Base-by-base conservation (phyloP, 805 yeast species). In the Nakazawaea ambrosiae region DNA sequence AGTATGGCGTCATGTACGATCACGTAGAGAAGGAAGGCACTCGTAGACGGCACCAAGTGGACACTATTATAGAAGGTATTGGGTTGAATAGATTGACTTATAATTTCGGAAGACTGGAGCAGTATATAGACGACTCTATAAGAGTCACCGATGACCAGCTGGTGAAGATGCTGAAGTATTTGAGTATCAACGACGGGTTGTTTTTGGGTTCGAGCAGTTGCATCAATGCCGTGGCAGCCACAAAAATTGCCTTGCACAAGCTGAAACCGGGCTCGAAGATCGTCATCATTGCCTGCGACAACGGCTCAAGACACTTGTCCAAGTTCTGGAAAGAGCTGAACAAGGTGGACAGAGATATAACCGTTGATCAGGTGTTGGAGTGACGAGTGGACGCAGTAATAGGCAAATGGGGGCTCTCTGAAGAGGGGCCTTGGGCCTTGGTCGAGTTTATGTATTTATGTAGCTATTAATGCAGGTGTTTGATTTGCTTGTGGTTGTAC, bases 121-220 rank as follows among this genome's bases (percentile, higher is more conserved):
- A 57, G 1, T 69, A 57, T 41, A 78, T 90, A 11, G 95, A 87
- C 53, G 89, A 79, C 44, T 80, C 96, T 0, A 66, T 85, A 15
- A 65, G 88, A 41, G 95, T 90, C 2, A 58, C 75, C 2, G 98
- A 90, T 50, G 70, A 62, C 1, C 83, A 89, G 55, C 94, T 97
- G 1, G 49, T 87, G 17, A 74, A 69, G 48, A 92, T 92, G 97
- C 97, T 97, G 5, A 78, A 81, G 53, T 83, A 58, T 49, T 55
- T 90, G 20, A 82, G 87, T 44, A 75, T 78, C 3, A 68, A 84
- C 41, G 98, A 90, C 53, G 98, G 97, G 0, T 60, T 87, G 14
- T 92, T 92, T 56, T 72, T 89, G 52, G 98, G 98, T 2, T 80
- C 94, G 20, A 84, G 95, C 31, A 81, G 94, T n/a, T 95, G 96